These are phyloP conservation scores for Papilionanthe hybrid DNA, from an alignment of 116 monocot species.

Conservation along the genomic window DNA sequence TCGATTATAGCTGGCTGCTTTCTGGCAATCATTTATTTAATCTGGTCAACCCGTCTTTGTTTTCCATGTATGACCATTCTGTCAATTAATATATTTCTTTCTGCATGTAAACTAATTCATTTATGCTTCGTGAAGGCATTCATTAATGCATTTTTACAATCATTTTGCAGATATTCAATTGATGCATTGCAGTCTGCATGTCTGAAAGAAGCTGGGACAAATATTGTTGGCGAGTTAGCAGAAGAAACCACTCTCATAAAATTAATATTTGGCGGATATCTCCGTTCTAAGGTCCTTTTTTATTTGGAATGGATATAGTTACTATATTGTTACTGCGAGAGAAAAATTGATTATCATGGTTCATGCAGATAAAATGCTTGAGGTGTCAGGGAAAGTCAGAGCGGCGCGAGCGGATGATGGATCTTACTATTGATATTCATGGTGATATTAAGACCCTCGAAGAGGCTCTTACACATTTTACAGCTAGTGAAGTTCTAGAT, in stretches of 20 bases:
- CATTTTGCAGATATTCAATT: conserved; percentile 59
- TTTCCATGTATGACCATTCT: background rate
- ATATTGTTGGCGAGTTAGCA: conserved; percentile 8
- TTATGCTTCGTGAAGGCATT: background rate
- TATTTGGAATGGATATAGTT: background rate
- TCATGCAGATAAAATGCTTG: conserved; percentile 82
- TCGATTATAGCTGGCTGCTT: too few species aligned
- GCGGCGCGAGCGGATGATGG: conserved; percentile 76
- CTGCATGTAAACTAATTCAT: background rate
- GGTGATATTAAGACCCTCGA: conserved; percentile 66
- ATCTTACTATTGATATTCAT: conserved; percentile 91
- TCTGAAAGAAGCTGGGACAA: conserved; percentile 45
- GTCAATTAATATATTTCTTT: background rate
- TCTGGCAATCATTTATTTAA: too few species aligned
- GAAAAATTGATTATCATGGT: background rate
- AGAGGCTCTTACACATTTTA: conserved; percentile 80
- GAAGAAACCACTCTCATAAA: conserved; percentile 79
- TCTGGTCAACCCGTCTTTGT: too few species aligned
- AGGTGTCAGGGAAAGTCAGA: conserved; percentile 70
- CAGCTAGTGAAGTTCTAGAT: conserved; percentile 80
- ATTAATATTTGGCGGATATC: conserved; percentile 91
- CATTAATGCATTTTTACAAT: background rate
- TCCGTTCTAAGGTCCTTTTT: conserved; percentile 70
- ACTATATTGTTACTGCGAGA: background rate
- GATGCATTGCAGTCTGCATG: conserved; percentile 88